Conservation (phyloP, 768 basidiomycete genomes). For the Panaeolus papilionaceus region DNA sequence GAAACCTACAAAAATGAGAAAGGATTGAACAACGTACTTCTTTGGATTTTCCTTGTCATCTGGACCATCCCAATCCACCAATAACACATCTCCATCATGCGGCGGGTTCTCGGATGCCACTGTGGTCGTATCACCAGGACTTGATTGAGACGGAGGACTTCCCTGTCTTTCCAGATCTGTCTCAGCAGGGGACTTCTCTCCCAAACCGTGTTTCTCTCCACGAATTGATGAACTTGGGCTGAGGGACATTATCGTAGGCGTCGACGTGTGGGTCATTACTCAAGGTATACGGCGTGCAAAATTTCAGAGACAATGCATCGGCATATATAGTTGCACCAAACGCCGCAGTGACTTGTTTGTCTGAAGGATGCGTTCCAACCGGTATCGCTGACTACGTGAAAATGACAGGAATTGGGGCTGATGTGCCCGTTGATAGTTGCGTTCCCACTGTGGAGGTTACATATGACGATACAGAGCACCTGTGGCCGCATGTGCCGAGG, state of each 20-base stretch:
- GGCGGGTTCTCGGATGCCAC: not conserved
- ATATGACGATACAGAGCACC: not conserved
- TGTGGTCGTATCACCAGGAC: not conserved
- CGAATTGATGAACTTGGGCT: not conserved
- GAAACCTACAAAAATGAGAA: not conserved
- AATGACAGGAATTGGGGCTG: not conserved
- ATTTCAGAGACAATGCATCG: not conserved
- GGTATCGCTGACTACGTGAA: constrained; percentile 11
- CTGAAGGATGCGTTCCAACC: not conserved
- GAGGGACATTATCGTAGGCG: not conserved
- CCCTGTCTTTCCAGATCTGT: not conserved
- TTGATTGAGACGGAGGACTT: not conserved
- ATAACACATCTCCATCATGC: constrained; percentile 3
- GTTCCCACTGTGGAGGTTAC: constrained; percentile 13
- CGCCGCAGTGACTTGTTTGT: not conserved
- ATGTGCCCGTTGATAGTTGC: not conserved
- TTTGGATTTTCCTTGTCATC: constrained; percentile 64
- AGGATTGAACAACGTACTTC: constrained; percentile 46
- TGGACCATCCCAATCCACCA: constrained; percentile 69
- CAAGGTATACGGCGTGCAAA: not conserved
- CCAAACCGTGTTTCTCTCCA: not conserved
- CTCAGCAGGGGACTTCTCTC: not conserved
- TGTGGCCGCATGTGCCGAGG: constrained; percentile 1
- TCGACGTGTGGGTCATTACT: not conserved
- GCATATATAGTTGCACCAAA: not conserved